A percentile compares a stretch with the other conserved stretches of the same genome.
Evolutionary conservation across 345 rosid genomes (phyloP).

Genomic region (rapeseed (Brassica napus)): Da-Ae NC_063445.1:41296501-41297000

Average conservation of each 20-base stretch:
- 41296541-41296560: background rate
- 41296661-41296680: background rate
- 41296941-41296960: background rate
- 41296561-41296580: background rate
- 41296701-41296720: constrained; percentile 1
- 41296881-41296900: background rate
- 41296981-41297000: constrained; percentile 15
- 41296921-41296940: background rate
- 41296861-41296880: background rate
- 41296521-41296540: background rate
- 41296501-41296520: constrained; percentile 3
- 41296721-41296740: constrained; percentile 1
- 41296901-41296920: constrained; percentile 17
- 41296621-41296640: background rate
- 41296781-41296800: background rate
- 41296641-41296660: background rate
- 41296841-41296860: background rate
- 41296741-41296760: background rate
- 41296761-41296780: background rate
- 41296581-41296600: background rate
- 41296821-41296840: background rate
- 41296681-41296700: background rate
- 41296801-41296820: background rate
- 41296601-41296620: background rate
- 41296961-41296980: background rate